Evolutionary conservation across 1,139 yeast species (phyloP).

Genomic region (Hansenula lynferdii): DNA sequence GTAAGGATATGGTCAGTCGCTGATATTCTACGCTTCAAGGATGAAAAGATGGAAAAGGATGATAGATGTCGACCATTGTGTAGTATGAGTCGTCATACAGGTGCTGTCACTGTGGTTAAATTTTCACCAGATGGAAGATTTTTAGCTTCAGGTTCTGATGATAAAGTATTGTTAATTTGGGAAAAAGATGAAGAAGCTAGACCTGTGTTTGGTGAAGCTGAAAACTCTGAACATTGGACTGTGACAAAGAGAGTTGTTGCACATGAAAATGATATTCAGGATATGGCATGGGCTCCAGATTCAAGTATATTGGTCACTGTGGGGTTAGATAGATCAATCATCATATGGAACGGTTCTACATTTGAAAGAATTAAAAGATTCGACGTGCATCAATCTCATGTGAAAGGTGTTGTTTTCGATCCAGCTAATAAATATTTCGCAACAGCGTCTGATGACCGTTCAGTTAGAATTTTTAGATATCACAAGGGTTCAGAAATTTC

Average conservation of each 20-base stretch:
- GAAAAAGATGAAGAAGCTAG: conserved; percentile 71
- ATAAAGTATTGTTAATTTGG: conserved; percentile 88
- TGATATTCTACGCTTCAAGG: conserved; percentile 37
- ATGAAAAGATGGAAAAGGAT: conserved; percentile 21
- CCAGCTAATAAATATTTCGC: conserved; percentile 98
- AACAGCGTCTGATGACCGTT: conserved; percentile 93
- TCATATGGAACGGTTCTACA: conserved; percentile 91
- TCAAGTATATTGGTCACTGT: conserved; percentile 86
- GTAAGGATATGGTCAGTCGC: conserved; percentile 86
- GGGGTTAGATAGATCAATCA: conserved; percentile 86
- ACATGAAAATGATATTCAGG: conserved; percentile 96
- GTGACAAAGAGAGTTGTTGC: conserved; percentile 89
- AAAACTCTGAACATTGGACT: conserved; percentile 88
- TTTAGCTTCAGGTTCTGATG: conserved; percentile 94
- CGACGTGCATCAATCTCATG: conserved; percentile 92
- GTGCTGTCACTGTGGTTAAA: conserved; percentile 90
- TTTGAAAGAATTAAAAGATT: conserved; percentile 86
- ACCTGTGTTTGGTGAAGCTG: conserved; percentile 43
- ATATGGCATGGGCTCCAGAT: conserved; percentile 97
- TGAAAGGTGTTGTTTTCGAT: conserved; percentile 94
- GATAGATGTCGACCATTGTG: conserved; percentile 56
- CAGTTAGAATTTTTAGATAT: conserved; percentile 82
- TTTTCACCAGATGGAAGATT: conserved; percentile 91
- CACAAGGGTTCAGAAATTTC: conserved; percentile 75
- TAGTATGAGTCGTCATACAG: conserved; percentile 81